These are phyloP conservation scores for Dimargaris cristalligena DNA, from an alignment of 192 early-diverging fungal species.

Conservation along the genomic window DNA sequence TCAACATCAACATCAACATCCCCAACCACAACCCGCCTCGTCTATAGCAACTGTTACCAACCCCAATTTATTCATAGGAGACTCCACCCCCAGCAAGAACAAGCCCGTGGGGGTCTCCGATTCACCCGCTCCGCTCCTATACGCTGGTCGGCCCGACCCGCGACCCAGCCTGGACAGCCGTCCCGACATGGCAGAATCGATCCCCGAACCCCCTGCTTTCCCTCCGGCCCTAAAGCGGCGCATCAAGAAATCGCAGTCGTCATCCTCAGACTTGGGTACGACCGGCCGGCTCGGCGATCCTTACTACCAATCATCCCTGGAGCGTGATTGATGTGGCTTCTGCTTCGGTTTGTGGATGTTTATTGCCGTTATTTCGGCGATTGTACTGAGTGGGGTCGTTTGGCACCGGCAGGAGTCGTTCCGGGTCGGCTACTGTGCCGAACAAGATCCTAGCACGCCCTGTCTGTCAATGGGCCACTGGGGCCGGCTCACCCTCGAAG, in stretches of 20 bases:
- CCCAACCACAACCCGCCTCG: too few relatives aligned
- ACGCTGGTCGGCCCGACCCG: background rate
- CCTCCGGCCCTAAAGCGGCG: constrained; percentile 3
- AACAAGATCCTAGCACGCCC: background rate
- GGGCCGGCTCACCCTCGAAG: background rate
- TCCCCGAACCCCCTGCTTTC: constrained; percentile 1
- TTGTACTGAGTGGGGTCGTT: background rate
- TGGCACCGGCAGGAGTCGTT: constrained; percentile 9
- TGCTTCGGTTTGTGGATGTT: background rate
- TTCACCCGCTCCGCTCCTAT: too few relatives aligned
- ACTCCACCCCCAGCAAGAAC: too few relatives aligned
- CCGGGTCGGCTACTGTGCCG: constrained; percentile 2
- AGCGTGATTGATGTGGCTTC: background rate
- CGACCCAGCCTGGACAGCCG: background rate
- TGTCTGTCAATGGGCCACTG: background rate
- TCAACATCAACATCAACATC: too few relatives aligned
- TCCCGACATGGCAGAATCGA: background rate
- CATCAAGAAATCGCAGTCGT: background rate
- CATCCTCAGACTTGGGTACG: background rate
- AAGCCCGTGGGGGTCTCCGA: too few relatives aligned
- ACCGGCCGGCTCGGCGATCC: background rate
- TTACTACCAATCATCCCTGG: background rate
- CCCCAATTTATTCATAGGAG: too few relatives aligned
- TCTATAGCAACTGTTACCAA: too few relatives aligned
- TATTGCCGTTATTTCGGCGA: background rate